Evolutionary conservation across 257 asterid genomes (phyloP).

Genomic region (Avicennia marina): DNA sequence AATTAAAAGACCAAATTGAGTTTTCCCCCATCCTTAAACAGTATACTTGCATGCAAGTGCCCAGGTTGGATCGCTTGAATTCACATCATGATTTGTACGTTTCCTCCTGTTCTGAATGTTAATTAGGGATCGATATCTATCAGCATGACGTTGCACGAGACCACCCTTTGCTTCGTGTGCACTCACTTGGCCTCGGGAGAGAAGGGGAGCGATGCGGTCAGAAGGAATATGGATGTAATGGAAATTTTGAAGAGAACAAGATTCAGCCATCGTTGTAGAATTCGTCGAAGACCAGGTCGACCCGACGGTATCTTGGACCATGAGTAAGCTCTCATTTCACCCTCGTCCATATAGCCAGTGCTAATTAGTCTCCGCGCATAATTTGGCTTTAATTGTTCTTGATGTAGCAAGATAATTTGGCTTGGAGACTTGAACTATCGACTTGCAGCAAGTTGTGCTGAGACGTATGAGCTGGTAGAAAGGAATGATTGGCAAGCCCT

Average conservation of each 20-base stretch:
- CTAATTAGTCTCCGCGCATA: too few species aligned
- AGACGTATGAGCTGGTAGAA: conserved; percentile 41
- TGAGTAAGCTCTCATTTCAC: conserved; percentile 57
- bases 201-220: conserved; percentile 52
- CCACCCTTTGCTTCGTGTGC: conserved; percentile 75
- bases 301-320: conserved; percentile 57
- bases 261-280: conserved; percentile 33
- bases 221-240: conserved; percentile 60
- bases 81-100: too few species aligned
- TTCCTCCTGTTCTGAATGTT: too few species aligned
- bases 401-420: conserved; percentile 75
- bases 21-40: too few species aligned
- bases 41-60: too few species aligned
- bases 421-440: conserved; percentile 93
- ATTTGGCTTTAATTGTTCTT: neutral
- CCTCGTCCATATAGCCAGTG: too few species aligned
- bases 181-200: conserved; percentile 89
- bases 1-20: too few species aligned
- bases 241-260: conserved; percentile 64
- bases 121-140: conserved; percentile 80
- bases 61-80: too few species aligned
- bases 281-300: conserved; percentile 19
- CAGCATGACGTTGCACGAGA: conserved; percentile 53
- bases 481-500: conserved; percentile 70
- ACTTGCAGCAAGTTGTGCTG: conserved; percentile 39